Percentiles rank a stretch among this genome's conserved stretches.
phyloP scores from a whole-genome alignment of 2,329 filamentous ascomycete species.

The Fusarium oxysporum region DNA sequence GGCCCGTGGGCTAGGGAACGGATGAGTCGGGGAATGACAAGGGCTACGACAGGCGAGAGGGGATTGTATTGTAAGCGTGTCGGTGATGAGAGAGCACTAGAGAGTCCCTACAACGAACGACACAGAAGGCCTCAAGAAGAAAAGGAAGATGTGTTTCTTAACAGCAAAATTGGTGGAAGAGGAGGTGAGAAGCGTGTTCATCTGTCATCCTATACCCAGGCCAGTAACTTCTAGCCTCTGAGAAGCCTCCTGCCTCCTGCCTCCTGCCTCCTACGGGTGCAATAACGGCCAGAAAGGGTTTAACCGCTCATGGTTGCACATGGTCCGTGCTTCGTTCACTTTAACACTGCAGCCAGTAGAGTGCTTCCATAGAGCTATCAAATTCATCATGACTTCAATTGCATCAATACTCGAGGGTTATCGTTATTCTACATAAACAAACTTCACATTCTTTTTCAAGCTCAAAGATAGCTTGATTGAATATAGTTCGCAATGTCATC shows the following conservation, averaged over 20 bases:
- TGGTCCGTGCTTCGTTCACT: constrained; percentile 42
- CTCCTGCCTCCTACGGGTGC: constrained; percentile 6
- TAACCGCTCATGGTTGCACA: constrained; percentile 6
- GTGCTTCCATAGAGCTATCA: constrained; percentile 29
- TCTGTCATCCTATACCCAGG: constrained; percentile 34
- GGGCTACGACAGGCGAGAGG: constrained; percentile 5
- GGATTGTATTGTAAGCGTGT: constrained; percentile 11
- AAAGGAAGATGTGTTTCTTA: constrained; percentile 1
- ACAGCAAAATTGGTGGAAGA: constrained; percentile 21
- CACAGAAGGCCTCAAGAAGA: not conserved
- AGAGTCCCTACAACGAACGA: not conserved
- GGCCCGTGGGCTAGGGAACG: constrained; percentile 35
- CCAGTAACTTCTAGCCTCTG: constrained; percentile 22
- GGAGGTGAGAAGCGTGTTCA: constrained; percentile 33
- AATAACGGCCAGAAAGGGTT: constrained; percentile 29
- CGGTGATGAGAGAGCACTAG: not conserved
- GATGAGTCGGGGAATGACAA: constrained; percentile 31
- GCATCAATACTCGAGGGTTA: constrained; percentile 25
- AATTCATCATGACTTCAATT: constrained; percentile 46
- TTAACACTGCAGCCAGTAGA: constrained; percentile 30
- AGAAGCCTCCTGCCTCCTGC: constrained; percentile 39
- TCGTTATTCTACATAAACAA: constrained; percentile 12
- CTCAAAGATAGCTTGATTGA: constrained; percentile 24
- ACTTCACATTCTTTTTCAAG: not conserved
- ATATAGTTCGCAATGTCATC: constrained; percentile 47